A percentile compares a stretch with the other conserved stretches of the same genome.
Evolutionary conservation across 768 basidiomycete species (phyloP).

Genomic region (Pleurotus pulmonarius): DNA sequence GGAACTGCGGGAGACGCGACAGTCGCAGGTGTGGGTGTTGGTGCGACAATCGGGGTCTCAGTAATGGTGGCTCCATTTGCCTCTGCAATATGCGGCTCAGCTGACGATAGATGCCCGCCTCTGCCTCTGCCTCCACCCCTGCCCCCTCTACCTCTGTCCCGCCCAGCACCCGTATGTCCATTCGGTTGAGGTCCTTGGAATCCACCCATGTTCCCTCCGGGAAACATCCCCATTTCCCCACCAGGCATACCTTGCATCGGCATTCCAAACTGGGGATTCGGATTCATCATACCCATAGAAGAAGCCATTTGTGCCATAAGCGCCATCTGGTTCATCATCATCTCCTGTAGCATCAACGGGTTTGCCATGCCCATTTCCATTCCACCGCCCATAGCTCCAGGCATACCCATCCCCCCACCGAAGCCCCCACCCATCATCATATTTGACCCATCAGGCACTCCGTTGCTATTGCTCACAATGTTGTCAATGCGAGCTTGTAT

Average conservation of each 20-base stretch:
- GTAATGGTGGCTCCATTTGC: not conserved
- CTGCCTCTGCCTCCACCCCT: constrained; percentile 46
- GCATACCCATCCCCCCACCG: constrained; percentile 16
- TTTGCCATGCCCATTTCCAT: constrained; percentile 67
- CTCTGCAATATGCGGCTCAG: constrained; percentile 9
- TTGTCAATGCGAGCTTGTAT: constrained; percentile 75
- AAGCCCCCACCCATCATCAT: constrained; percentile 48
- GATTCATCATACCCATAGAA: constrained; percentile 75
- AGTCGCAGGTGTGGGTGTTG: constrained; percentile 17
- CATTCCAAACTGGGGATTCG: constrained; percentile 54
- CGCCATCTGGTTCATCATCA: constrained; percentile 91
- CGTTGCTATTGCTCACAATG: constrained; percentile 56
- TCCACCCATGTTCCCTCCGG: constrained; percentile 33
- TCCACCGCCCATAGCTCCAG: constrained; percentile 17
- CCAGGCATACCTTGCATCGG: constrained; percentile 56
- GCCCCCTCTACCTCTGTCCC: constrained; percentile 30
- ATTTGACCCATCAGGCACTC: constrained; percentile 37
- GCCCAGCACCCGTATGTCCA: constrained; percentile 21
- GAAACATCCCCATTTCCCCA: constrained; percentile 47
- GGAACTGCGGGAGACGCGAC: constrained; percentile 16
- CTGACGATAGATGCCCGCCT: constrained; percentile 34
- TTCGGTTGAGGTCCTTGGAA: constrained; percentile 29
- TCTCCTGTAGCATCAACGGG: constrained; percentile 76
- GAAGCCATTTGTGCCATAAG: constrained; percentile 92
- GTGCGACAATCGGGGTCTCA: constrained; percentile 4